Conservation (phyloP, 2,329 filamentous ascomycete species). For the Beauveria medogensis region DNA sequence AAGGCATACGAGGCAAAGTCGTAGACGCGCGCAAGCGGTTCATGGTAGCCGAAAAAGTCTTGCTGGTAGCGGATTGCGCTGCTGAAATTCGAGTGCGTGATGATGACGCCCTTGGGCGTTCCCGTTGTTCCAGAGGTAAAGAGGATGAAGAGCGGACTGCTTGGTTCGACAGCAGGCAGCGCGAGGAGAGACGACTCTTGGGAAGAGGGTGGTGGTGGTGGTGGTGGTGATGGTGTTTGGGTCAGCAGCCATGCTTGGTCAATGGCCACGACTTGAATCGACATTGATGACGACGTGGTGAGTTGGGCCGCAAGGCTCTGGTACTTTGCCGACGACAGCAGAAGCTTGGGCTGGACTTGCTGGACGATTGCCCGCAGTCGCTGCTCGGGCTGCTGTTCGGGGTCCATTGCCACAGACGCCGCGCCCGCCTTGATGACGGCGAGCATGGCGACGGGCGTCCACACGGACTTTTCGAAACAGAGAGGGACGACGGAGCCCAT, state of each 20-base stretch:
- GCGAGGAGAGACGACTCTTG: not conserved
- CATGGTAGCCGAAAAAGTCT: not conserved
- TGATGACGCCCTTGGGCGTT: slow-evolving; percentile 41
- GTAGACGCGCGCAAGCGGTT: not conserved
- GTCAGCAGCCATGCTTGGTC: not conserved
- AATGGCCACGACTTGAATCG: not conserved
- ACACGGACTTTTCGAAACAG: slow-evolving; percentile 21
- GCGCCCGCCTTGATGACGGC: slow-evolving; percentile 19
- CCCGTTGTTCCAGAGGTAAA: slow-evolving; percentile 48
- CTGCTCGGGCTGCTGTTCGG: slow-evolving; percentile 13
- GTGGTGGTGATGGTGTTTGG: not conserved
- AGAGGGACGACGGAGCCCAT: slow-evolving; percentile 18
- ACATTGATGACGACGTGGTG: not conserved
- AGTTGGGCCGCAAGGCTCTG: not conserved
- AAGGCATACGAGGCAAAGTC: slow-evolving; percentile 13
- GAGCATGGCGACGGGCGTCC: slow-evolving; percentile 18
- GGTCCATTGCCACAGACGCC: slow-evolving; percentile 21
- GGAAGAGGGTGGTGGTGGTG: no score
- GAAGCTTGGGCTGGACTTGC: slow-evolving; percentile 13
- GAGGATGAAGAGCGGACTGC: slow-evolving; percentile 27
- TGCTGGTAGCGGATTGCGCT: slow-evolving; percentile 12
- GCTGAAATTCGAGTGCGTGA: slow-evolving; percentile 16
- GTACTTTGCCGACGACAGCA: slow-evolving; percentile 17
- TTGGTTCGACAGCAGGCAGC: not conserved
- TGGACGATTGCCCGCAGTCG: slow-evolving; percentile 14